Base-by-base conservation (phyloP, 192 early-diverging fungal genomes). In the Coemansia sp. region DNA sequence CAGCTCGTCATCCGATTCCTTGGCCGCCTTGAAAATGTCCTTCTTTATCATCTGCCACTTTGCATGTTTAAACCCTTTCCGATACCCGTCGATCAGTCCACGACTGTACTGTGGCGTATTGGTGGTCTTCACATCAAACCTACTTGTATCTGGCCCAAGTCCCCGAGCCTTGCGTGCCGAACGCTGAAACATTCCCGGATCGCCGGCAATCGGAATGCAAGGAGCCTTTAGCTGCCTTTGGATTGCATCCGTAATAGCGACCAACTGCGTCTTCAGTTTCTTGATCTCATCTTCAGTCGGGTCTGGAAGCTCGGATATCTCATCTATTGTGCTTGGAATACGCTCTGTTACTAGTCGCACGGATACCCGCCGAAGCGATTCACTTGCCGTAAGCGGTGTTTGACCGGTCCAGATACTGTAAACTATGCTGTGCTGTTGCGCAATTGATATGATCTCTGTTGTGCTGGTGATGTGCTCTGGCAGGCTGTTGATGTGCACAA, bases 61-160 rank as follows among this genome's bases (percentile, higher is more conserved):
- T 5, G 68, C 65, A 11, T 56, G 20, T 30, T 40, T 36, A 50
- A 71, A 77, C 20, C 75, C 75, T 17, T 54, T 6, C 11, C 75
- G 28, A 29, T 77, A 77, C 19, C 75, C 75, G n/a, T 77, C 65
- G 13, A 77, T n/a, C 65, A 77, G 57, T 14, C 75, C 75, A 6
- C 42, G 36, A 0, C 65, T 72, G 38, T 57, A 61, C 9, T 44
- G 15, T 8, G 69, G 75, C 40, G 17, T 59, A 6, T 30, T 15
- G 4, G 75, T 65, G 3, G 69, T 70, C 5, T 15, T 31, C 54
- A 22, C 19, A 29, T 77, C 75, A 58, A 77, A 77, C 22, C 40
- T 14, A 37, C 74, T 53, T 3, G 67, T 66, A 2, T 50, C 34
- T 4, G 33, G 44, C 23, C 74, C 74, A 33, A 40, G 33, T 10